phyloP scores from a whole-genome alignment of 495 filamentous ascomycete genomes.

The Aspergillus incahuasiensis region DNA sequence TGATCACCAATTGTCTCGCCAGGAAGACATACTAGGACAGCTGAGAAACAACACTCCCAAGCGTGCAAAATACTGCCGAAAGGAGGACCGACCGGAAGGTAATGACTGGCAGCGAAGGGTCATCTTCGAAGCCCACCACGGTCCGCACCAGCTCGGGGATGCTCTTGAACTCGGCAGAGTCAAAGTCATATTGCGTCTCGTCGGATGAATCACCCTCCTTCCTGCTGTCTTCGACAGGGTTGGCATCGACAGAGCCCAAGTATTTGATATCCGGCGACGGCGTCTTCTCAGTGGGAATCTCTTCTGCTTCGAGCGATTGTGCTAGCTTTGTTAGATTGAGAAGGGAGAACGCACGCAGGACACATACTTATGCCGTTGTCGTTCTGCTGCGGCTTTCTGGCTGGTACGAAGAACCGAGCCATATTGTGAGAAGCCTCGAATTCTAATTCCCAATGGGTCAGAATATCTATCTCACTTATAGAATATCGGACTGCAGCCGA shows the following conservation, averaged over 20 bases:
- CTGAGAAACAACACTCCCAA: slow-evolving; percentile 50
- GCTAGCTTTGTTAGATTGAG: not conserved
- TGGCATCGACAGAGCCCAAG: not conserved
- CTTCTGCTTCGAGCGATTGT: not conserved
- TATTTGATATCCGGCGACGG: not conserved
- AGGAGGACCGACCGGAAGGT: slow-evolving; percentile 56
- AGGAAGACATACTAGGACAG: slow-evolving; percentile 33
- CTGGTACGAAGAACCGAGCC: not conserved
- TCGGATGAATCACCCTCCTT: not conserved
- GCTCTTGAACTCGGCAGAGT: not conserved
- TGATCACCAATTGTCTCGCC: not conserved
- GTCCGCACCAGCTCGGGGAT: slow-evolving; percentile 35
- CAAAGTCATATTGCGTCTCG: not conserved
- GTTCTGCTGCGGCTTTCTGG: not conserved
- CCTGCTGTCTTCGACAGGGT: not conserved
- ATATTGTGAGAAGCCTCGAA: not conserved
- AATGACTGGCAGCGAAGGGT: slow-evolving; percentile 46
- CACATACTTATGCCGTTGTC: not conserved
- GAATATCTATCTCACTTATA: not conserved
- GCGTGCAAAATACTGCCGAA: slow-evolving; percentile 46
- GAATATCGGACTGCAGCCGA: not conserved
- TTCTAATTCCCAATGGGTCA: not conserved
- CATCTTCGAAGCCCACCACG: slow-evolving; percentile 49
- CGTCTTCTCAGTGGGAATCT: not conserved
- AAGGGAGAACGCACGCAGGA: not conserved